phyloP scores from a whole-genome alignment of 345 rosid species.

The Cardamine chenopodiifolia region DNA sequence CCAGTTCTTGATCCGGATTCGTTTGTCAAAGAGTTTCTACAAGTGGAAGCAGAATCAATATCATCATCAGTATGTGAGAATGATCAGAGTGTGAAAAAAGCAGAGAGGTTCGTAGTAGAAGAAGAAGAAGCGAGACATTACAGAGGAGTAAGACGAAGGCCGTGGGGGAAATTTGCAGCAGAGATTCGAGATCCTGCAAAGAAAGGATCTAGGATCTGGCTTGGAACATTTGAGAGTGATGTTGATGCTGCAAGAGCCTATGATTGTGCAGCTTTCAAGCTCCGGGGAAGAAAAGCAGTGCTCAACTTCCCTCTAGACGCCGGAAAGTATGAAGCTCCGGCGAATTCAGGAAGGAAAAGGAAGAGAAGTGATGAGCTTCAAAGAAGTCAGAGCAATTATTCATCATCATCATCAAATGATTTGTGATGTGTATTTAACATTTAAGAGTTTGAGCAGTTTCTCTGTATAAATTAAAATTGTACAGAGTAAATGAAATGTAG shows the following conservation, averaged over 20 bases:
- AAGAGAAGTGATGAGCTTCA: conserved; percentile 43
- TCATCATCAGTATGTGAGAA: conserved; percentile 34
- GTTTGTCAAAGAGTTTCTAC: conserved; percentile 30
- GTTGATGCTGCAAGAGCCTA: conserved; percentile 89
- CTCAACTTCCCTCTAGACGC: conserved; percentile 87
- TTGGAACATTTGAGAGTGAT: conserved; percentile 76
- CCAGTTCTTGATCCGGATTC: conserved; percentile 37
- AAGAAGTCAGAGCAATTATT: conserved; percentile 34
- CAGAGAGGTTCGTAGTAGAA: background rate
- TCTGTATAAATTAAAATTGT: conserved; percentile 15
- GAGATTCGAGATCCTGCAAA: conserved; percentile 86
- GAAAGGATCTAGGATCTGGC: conserved; percentile 83
- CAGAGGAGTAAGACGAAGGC: conserved; percentile 86
- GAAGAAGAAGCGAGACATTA: conserved; percentile 53
- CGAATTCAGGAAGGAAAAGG: conserved; percentile 55
- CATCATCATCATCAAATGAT: conserved; percentile 25
- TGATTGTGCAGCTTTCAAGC: conserved; percentile 83
- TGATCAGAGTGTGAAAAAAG: conserved; percentile 30
- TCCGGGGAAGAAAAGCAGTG: conserved; percentile 84
- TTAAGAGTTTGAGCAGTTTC: conserved; percentile 11
- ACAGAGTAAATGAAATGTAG: conserved; percentile 28
- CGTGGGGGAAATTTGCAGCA: conserved; percentile 95
- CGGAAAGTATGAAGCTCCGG: conserved; percentile 55
- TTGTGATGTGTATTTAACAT: conserved; percentile 22
- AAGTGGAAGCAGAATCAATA: conserved; percentile 25